phyloP scores from a whole-genome alignment of 768 basidiomycete species.

The Auriscalpium vulgare region DNA sequence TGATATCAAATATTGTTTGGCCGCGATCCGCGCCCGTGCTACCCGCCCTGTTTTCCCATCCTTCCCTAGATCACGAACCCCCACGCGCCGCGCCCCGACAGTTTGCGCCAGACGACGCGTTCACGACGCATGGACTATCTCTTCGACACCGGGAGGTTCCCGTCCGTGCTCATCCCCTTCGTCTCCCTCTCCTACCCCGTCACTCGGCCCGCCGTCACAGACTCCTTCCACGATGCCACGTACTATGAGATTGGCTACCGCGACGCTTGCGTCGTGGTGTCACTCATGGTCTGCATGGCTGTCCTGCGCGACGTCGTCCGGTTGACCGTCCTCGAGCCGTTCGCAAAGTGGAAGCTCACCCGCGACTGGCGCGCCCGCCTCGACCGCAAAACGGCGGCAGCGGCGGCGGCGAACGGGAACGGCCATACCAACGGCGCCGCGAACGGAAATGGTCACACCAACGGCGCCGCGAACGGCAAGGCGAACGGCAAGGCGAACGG shows the following conservation, averaged over 20 bases:
- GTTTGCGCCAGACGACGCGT: conserved; percentile 13
- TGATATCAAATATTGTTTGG: background rate
- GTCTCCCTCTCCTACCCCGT: conserved; percentile 67
- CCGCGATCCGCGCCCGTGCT: background rate
- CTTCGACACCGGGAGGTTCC: conserved; percentile 24
- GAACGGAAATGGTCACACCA: conserved; percentile 16
- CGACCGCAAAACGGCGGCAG: conserved; percentile 12
- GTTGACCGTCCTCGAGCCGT: conserved; percentile 67
- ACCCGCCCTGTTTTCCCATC: background rate
- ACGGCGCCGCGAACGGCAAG: conserved; percentile 18
- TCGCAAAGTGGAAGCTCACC: conserved; percentile 70
- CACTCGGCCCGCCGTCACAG: conserved; percentile 43
- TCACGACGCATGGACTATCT: conserved; percentile 13
- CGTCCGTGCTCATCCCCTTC: conserved; percentile 56
- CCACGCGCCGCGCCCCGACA: background rate
- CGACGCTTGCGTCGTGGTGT: conserved; percentile 74
- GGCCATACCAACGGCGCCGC: conserved; percentile 11
- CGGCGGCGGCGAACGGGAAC: background rate
- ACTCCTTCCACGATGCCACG: conserved; percentile 62
- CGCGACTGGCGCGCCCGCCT: conserved; percentile 34
- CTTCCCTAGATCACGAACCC: background rate
- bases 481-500: conserved; percentile 27
- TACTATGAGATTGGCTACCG: conserved; percentile 69
- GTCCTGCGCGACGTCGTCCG: conserved; percentile 73
- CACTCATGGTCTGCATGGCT: conserved; percentile 85